Evolutionary conservation across 257 asterid genomes (phyloP).

Genomic region (Lantana camara): DNA sequence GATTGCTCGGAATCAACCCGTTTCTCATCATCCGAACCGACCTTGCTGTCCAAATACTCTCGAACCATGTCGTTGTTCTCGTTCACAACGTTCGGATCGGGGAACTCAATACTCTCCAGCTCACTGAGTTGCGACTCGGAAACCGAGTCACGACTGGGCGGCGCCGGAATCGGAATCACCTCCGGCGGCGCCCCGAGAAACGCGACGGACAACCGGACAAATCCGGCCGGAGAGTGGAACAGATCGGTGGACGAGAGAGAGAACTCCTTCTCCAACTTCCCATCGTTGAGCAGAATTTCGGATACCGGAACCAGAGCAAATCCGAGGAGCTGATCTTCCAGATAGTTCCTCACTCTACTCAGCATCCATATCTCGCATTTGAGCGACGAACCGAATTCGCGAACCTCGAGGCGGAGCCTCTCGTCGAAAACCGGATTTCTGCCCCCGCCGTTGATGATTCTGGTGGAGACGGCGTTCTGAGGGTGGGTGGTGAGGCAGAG

Average conservation of each 20-base stretch:
- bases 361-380: conserved; percentile 98
- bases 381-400: conserved; percentile 65
- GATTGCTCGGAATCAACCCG: conserved; percentile 37
- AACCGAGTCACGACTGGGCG: conserved; percentile 2
- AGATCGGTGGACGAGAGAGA: conserved; percentile 93
- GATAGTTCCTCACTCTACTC: conserved; percentile 89
- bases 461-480: conserved; percentile 69
- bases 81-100: conserved; percentile 76
- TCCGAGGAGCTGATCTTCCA: conserved; percentile 92
- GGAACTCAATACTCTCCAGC: conserved; percentile 85
- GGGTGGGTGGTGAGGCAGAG: conserved; percentile 85
- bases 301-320: conserved; percentile 88
- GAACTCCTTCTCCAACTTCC: conserved; percentile 85
- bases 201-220: conserved; percentile 73
- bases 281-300: conserved; percentile 58
- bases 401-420: conserved; percentile 56
- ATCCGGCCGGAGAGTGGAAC: conserved; percentile 98
- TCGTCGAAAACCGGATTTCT: conserved; percentile 84
- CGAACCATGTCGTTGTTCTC: conserved; percentile 87
- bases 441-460: conserved; percentile 90
- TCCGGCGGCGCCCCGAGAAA: conserved; percentile 76
- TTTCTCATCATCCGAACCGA: conserved; percentile 60
- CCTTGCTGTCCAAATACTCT: conserved; percentile 68
- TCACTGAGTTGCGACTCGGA: conserved; percentile 42
- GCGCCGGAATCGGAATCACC: conserved; percentile 60